Conservation (phyloP, 2,329 filamentous ascomycete genomes). For the Penicillium sp. region DNA sequence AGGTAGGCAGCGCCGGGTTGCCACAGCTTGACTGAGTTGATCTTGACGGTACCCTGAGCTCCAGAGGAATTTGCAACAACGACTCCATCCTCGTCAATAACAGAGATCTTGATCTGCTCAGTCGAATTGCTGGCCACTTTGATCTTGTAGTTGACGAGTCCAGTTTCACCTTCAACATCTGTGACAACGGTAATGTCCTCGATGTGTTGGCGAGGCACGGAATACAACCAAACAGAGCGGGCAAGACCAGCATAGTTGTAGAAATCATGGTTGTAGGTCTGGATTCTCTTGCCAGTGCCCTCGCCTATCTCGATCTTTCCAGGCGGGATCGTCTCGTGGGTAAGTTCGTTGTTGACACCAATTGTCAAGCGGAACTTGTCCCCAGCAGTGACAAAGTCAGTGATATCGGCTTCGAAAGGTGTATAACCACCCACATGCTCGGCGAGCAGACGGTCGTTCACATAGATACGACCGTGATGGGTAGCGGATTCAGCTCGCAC, state of each 20-base stretch:
- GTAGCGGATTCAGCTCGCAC: slow-evolving; percentile 29
- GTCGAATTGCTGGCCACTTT: neutral
- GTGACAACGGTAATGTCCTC: slow-evolving; percentile 24
- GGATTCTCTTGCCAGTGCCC: slow-evolving; percentile 15
- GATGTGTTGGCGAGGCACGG: slow-evolving; percentile 19
- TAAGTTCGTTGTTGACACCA: slow-evolving; percentile 30
- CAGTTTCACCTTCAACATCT: slow-evolving; percentile 9
- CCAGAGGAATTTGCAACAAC: slow-evolving; percentile 1
- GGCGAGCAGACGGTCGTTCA: slow-evolving; percentile 22
- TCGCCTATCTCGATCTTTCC: slow-evolving; percentile 10
- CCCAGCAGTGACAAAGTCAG: slow-evolving; percentile 16
- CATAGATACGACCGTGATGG: slow-evolving; percentile 25
- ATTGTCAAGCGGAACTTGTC: slow-evolving; percentile 28
- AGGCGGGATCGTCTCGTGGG: slow-evolving; percentile 29
- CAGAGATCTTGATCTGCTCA: neutral
- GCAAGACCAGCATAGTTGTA: slow-evolving; percentile 31
- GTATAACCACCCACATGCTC: slow-evolving; percentile 29
- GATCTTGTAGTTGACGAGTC: slow-evolving; percentile 1
- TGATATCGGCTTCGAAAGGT: slow-evolving; percentile 26
- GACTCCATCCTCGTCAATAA: neutral
- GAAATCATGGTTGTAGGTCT: slow-evolving; percentile 31
- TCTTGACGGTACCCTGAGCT: slow-evolving; percentile 8
- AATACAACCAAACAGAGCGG: slow-evolving; percentile 27
- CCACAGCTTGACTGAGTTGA: slow-evolving; percentile 22
- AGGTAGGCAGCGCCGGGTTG: slow-evolving; percentile 27